Conservation (phyloP, 2,329 filamentous ascomycete species). For the Pezicula radicicola region DNA sequence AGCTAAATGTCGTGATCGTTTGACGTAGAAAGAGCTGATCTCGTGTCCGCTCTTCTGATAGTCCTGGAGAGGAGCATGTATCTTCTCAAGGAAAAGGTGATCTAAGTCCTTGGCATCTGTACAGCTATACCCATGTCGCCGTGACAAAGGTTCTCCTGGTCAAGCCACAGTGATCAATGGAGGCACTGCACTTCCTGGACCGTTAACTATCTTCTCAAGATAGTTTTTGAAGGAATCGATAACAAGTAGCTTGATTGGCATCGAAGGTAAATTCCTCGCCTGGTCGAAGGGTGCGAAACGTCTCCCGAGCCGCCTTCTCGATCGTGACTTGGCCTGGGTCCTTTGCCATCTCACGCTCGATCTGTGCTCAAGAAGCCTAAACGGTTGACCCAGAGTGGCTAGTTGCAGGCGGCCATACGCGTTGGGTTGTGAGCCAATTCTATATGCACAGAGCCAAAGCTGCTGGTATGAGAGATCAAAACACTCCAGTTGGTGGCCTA, state of each 20-base stretch:
- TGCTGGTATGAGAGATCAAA: slow-evolving; percentile 8
- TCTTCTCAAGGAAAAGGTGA: slow-evolving; percentile 12
- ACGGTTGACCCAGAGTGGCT: slow-evolving; percentile 2
- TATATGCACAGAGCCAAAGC: slow-evolving; percentile 6
- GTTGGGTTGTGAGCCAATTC: slow-evolving; percentile 5
- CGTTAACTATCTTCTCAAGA: background rate
- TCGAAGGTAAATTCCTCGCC: slow-evolving; percentile 6
- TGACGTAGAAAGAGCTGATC: slow-evolving; percentile 15
- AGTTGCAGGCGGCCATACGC: slow-evolving; percentile 4
- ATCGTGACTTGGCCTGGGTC: slow-evolving; percentile 1
- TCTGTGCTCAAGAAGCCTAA: slow-evolving; percentile 4
- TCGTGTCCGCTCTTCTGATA: slow-evolving; percentile 5
- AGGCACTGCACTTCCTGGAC: background rate
- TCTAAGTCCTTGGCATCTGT: slow-evolving; percentile 6
- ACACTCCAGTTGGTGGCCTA: background rate
- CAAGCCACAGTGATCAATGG: slow-evolving; percentile 5
- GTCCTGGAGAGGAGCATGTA: slow-evolving; percentile 7
- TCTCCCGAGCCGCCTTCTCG: background rate
- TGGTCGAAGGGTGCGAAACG: slow-evolving; percentile 1
- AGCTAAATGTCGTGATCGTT: slow-evolving; percentile 8
- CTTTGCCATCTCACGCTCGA: slow-evolving; percentile 1
- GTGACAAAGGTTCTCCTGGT: slow-evolving; percentile 5
- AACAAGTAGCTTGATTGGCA: too few relatives aligned
- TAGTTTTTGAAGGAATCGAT: slow-evolving; percentile 4
- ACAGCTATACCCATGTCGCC: slow-evolving; percentile 5